Base-by-base conservation (phyloP, 345 rosid species). In the Tarenaya hassleriana region DNA sequence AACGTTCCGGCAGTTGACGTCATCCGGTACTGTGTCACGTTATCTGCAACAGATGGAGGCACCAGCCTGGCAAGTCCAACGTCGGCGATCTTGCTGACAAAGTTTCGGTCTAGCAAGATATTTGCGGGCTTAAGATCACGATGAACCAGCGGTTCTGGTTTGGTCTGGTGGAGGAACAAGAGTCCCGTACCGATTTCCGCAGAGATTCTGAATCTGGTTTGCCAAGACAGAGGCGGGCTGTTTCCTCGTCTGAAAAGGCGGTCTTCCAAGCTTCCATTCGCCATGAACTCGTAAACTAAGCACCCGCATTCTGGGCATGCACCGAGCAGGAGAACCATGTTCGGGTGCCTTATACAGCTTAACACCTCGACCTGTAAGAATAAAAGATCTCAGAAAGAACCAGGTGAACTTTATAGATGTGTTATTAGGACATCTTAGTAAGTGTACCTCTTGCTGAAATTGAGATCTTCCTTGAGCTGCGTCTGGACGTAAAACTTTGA, bases 361-460 rank as follows among this genome's bases (percentile, higher is more conserved):
- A 88, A 47, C 40, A 88, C 80, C 70, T 88, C 97, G 29, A 88
- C 86, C 91, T 86, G 80, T 52, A 63, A 52, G 9, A 52, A 11
- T 14, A 41, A 29, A 66, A 43, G 41, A 20, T 34, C 56, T 38
- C 47, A 50, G 42, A 7, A 64, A 16, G 39, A 35, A 15, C 32
- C 29, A 38, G 20, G 38, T 24, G 20, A 27, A 9, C 10, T 44
- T 13, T 11, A 5, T 8, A 39, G 49, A 58, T 48, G 41, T 29
- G 19, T 50, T 50, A 53, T 43, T 43, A 50, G 11, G 35, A 56
- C 41, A 34, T 10, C 38, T 52, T 24, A n/a, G n/a, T n/a, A n/a
- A n/a, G n/a, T n/a, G n/a, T n/a, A 79, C 97, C 96, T 88, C 98
- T 81, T 79, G 89, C 69, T 79, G 89, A 71, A 91, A 91, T 77